Base-by-base conservation (phyloP, 352 stramenopile species). In the Phytophthora pseudosyringae region DNA sequence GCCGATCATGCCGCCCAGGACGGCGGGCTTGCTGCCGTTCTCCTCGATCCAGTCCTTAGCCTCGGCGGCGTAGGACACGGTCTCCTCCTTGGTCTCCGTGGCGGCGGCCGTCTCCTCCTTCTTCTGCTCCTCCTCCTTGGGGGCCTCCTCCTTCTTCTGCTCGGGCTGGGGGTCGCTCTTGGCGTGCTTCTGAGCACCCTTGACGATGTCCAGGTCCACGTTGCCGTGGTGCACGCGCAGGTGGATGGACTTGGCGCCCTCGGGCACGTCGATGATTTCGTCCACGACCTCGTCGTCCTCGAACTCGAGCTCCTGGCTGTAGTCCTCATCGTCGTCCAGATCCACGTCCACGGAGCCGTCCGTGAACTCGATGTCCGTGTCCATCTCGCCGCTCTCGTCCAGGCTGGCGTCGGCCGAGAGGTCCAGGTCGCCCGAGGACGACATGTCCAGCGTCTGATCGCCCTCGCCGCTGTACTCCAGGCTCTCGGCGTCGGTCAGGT, bases 161-260 rank as follows among this genome's bases (percentile, higher is more conserved):
- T 67, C 26, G 11, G 56, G 43, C 45, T 76, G 49, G 7, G 41
- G 28, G 41, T 69, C 60, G 46, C 64, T 63, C 40, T 61, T 64
- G 2, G 26, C 47, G 25, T 71, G 36, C 50, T 41, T 18, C 51
- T 71, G 58, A 36, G 50, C 51, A 15, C 49, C 64, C 51, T 84
- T 82, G 60, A 82, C 77, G 49, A 88, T 82, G 38, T 88, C 76
- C 39, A 88, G 32, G 49, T 88, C 67, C 32, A 86, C 73, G 36
- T 82, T 66, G 40, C 73, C 78, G 39, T 77, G 68, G 63, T 81
- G 71, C 39, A 88, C 64, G 9, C 76, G 78, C 35, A 88, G 64
- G 32, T 62, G 78, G 31, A 85, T 71, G 31, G 67, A 74, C 65
- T 82, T 81, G 53, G 69, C 79, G 4, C 73, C 75, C 26, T 65